These are phyloP conservation scores for Fusarium sp. DNA, from an alignment of 2,329 filamentous ascomycete species.

Conservation along the genomic window DNA sequence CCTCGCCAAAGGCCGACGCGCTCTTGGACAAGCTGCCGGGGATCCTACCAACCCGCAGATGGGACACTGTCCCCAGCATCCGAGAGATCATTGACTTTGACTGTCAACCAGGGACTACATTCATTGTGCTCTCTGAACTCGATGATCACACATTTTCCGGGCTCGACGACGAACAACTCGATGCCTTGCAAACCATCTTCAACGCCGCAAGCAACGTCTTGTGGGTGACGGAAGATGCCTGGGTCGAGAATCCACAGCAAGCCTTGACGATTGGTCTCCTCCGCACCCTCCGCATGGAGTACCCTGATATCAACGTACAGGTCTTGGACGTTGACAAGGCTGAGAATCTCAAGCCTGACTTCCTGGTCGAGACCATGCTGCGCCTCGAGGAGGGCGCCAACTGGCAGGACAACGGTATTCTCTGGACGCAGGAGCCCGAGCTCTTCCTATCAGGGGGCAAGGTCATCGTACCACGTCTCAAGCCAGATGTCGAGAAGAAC, in stretches of 20 bases:
- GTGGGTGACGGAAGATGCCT: slow-evolving; percentile 3
- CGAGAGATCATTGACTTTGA: not conserved
- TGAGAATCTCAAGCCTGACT: not conserved
- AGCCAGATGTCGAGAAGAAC: not conserved
- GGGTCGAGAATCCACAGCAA: not conserved
- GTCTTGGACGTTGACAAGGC: slow-evolving; percentile 1
- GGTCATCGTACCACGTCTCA: not conserved
- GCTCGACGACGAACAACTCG: not conserved
- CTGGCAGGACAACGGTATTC: not conserved
- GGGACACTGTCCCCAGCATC: not conserved
- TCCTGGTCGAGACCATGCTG: not conserved
- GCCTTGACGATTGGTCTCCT: slow-evolving; percentile 1
- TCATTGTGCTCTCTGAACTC: not conserved
- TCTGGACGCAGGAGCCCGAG: slow-evolving; percentile 18
- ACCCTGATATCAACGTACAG: slow-evolving; percentile 1
- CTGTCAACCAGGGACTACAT: not conserved
- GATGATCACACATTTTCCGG: not conserved
- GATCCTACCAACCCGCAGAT: not conserved
- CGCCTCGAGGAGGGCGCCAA: not conserved
- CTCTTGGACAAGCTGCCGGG: not conserved
- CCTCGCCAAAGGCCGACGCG: not conserved
- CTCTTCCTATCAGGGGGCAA: not conserved
- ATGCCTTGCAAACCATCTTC: not conserved
- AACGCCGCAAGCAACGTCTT: not conserved
- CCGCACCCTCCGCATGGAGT: not conserved